phyloP scores from a whole-genome alignment of 345 rosid species.

The Sonneratia caseolaris region DNA sequence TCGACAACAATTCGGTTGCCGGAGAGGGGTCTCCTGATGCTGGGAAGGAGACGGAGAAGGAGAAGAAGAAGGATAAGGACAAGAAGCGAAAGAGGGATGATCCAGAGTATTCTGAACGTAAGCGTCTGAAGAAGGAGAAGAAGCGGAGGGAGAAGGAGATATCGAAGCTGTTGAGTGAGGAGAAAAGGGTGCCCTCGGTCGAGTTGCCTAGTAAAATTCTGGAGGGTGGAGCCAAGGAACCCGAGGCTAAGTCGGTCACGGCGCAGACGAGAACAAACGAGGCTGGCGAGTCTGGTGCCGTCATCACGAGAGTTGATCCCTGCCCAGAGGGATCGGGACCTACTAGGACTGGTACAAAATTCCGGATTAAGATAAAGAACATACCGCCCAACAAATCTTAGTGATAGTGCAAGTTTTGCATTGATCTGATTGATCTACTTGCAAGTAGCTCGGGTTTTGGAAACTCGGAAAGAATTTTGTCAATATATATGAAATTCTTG shows the following conservation, averaged over 20 bases:
- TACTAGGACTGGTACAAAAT: constrained; percentile 39
- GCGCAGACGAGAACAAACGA: constrained; percentile 29
- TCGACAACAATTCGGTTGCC: constrained; percentile 23
- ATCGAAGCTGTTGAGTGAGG: constrained; percentile 42
- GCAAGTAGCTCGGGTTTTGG: no score
- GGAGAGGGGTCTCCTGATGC: constrained; percentile 13
- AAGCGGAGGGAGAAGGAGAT: constrained; percentile 70
- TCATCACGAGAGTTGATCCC: constrained; percentile 26
- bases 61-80: constrained; percentile 33
- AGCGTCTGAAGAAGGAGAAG: constrained; percentile 80
- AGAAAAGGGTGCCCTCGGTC: constrained; percentile 20
- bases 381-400: constrained; percentile 35
- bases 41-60: constrained; percentile 32
- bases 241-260: constrained; percentile 12
- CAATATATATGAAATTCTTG: no score
- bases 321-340: constrained; percentile 35
- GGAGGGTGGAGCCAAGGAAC: constrained; percentile 9
- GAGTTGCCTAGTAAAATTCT: constrained; percentile 11
- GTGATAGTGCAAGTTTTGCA: neutral
- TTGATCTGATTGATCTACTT: no score
- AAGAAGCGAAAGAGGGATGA: constrained; percentile 61
- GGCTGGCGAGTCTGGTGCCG: constrained; percentile 27
- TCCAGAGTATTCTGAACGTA: constrained; percentile 62
- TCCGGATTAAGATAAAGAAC: constrained; percentile 65
- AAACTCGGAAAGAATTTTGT: no score